These are phyloP conservation scores for Hyaloperonospora arabidopsidis DNA, from an alignment of 352 stramenopile genomes.

Conservation along the genomic window DNA sequence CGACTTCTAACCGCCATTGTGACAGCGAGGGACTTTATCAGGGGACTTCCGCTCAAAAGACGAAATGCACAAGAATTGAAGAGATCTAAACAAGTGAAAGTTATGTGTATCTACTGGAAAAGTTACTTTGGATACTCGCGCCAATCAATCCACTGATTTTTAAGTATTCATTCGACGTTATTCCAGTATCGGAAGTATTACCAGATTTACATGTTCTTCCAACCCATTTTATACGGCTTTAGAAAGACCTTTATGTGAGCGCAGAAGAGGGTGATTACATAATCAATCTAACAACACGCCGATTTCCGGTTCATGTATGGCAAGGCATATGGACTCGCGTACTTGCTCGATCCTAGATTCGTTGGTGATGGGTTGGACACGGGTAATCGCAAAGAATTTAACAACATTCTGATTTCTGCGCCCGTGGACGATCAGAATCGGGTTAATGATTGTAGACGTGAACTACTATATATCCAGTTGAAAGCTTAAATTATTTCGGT, in stretches of 20 bases:
- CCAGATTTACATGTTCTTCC: not conserved
- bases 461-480: no score
- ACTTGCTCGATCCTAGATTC: not conserved
- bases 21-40: not conserved
- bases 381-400: no score
- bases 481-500: no score
- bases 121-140: not conserved
- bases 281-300: not conserved
- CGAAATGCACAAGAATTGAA: not conserved
- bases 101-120: not conserved
- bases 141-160: not conserved
- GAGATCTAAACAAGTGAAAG: not conserved
- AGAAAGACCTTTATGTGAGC: not conserved
- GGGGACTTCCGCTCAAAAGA: not conserved
- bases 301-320: not conserved
- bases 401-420: no score
- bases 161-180: not conserved
- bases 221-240: not conserved
- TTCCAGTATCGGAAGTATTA: not conserved
- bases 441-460: no score
- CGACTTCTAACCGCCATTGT: not conserved
- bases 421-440: no score
- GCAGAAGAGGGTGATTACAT: not conserved
- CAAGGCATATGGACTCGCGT: conserved; percentile 1
- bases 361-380: no score